A percentile compares a stretch with the other conserved stretches of the same genome.
Evolutionary conservation across 2,329 filamentous ascomycete genomes (phyloP).

Genomic region (Clathrospora elynae): DNA sequence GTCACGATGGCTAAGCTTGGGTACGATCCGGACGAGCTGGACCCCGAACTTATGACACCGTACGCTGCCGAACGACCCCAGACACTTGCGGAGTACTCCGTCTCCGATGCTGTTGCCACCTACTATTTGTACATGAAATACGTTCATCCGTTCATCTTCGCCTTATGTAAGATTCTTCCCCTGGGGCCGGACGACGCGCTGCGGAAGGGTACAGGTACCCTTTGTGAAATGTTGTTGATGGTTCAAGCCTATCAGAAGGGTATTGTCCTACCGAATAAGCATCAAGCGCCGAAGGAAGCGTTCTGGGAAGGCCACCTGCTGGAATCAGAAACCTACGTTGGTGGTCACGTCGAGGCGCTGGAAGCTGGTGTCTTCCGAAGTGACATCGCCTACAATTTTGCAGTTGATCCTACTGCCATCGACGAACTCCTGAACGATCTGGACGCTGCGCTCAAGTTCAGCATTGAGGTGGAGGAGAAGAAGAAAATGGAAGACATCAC

Average conservation of each 20-base stretch:
- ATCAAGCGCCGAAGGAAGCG: slow-evolving; percentile 84
- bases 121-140: slow-evolving; percentile 99
- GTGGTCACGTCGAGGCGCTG: slow-evolving; percentile 98
- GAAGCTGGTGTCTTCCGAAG: slow-evolving; percentile 96
- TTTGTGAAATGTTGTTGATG: slow-evolving; percentile 99
- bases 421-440: slow-evolving; percentile 87
- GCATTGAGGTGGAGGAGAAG: slow-evolving; percentile 61
- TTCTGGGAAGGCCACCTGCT: slow-evolving; percentile 97
- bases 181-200: slow-evolving; percentile 90
- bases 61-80: slow-evolving; percentile 87
- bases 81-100: slow-evolving; percentile 94
- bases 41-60: slow-evolving; percentile 95
- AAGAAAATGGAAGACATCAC: slow-evolving; percentile 57
- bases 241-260: slow-evolving; percentile 92
- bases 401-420: slow-evolving; percentile 83
- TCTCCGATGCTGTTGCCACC: slow-evolving; percentile 97
- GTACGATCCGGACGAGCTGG: slow-evolving; percentile 96
- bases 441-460: slow-evolving; percentile 87
- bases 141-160: slow-evolving; percentile 99
- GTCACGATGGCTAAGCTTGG: slow-evolving; percentile 97
- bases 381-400: slow-evolving; percentile 94
- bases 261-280: slow-evolving; percentile 95
- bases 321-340: slow-evolving; percentile 97
- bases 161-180: slow-evolving; percentile 93
- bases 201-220: slow-evolving; percentile 92